Evolutionary conservation across 495 filamentous ascomycete genomes (phyloP).

Genomic region (Tuber borchii): DNA sequence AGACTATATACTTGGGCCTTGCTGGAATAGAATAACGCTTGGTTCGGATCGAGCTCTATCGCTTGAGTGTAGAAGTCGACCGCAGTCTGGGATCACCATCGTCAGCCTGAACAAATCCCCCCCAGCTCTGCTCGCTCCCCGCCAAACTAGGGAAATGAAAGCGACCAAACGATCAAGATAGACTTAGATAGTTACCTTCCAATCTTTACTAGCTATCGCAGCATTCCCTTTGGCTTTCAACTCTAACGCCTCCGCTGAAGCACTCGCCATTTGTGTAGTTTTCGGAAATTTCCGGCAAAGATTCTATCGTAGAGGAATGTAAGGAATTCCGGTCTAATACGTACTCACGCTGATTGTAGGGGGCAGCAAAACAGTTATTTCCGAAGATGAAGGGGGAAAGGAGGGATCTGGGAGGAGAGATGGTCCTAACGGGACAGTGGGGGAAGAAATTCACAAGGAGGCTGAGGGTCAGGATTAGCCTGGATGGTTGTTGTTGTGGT

Average conservation of each 20-base stretch:
- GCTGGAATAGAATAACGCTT: slow-evolving; percentile 88
- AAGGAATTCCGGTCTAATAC: not conserved
- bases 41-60: slow-evolving; percentile 74
- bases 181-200: slow-evolving; percentile 53
- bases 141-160: not conserved
- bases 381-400: not conserved
- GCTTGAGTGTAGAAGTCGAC: slow-evolving; percentile 83
- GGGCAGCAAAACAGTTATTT: not conserved
- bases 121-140: too few relatives aligned
- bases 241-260: slow-evolving; percentile 61
- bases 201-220: slow-evolving; percentile 81
- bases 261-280: slow-evolving; percentile 22
- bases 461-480: not conserved
- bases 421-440: not conserved
- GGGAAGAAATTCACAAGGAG: not conserved
- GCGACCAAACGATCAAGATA: not conserved
- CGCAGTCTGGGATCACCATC: slow-evolving; percentile 48
- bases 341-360: not conserved
- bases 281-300: not conserved
- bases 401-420: not conserved
- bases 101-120: not conserved
- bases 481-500: not conserved
- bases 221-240: slow-evolving; percentile 93
- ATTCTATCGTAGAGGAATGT: not conserved
- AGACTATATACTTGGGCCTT: slow-evolving; percentile 68